Conservation (phyloP, 768 basidiomycete genomes). For the Obba rivulosa region DNA sequence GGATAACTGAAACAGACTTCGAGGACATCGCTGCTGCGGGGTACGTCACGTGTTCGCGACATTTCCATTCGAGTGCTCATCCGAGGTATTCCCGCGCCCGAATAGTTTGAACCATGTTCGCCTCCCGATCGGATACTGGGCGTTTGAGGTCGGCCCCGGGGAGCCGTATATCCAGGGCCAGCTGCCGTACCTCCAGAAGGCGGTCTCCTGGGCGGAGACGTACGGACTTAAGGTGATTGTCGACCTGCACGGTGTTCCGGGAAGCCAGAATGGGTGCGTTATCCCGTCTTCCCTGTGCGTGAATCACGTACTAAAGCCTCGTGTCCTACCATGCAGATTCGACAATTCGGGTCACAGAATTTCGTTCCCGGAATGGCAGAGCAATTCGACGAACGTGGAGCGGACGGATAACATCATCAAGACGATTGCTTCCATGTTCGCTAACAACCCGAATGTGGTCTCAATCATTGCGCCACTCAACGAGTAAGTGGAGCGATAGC, state of each 20-base stretch:
- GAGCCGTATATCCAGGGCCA: conserved; percentile 81
- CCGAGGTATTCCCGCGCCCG: neutral
- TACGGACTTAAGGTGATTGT: conserved; percentile 77
- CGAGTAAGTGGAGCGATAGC: conserved; percentile 42
- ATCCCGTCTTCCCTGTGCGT: neutral
- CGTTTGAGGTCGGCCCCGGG: conserved; percentile 71
- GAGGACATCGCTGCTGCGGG: conserved; percentile 68
- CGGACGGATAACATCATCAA: conserved; percentile 66
- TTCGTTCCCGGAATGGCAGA: conserved; percentile 64
- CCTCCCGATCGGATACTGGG: conserved; percentile 88
- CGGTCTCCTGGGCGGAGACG: conserved; percentile 63
- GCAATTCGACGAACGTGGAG: conserved; percentile 55
- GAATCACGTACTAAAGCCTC: neutral
- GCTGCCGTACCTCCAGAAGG: conserved; percentile 60
- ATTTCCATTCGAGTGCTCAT: neutral
- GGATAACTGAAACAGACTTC: conserved; percentile 79
- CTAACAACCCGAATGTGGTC: conserved; percentile 47
- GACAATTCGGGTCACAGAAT: conserved; percentile 76
- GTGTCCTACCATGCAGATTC: conserved; percentile 39
- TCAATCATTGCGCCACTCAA: conserved; percentile 72
- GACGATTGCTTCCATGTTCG: conserved; percentile 55
- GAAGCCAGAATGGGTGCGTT: conserved; percentile 75
- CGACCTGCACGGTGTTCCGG: conserved; percentile 69
- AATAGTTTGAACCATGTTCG: conserved; percentile 71
- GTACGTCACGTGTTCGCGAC: conserved; percentile 32